These are phyloP conservation scores for Dactylis glomerata DNA, from an alignment of 176 grass and related monocot species.

Conservation along the genomic window DNA sequence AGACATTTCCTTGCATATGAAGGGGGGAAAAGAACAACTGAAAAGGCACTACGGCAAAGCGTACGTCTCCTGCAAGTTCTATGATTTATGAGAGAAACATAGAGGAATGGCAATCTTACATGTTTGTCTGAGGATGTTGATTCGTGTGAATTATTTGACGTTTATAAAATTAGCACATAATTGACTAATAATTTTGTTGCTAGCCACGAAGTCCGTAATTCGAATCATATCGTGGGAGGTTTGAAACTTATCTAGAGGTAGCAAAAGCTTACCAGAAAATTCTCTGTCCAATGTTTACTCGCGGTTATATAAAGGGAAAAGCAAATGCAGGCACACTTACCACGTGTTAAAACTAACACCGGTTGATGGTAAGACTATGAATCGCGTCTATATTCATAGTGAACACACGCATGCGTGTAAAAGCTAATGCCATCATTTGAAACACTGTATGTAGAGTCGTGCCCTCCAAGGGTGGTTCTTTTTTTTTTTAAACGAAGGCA, in stretches of 20 bases:
- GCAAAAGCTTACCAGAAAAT: not conserved
- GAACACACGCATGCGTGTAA: too few species aligned
- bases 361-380: not conserved
- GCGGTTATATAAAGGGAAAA: not conserved
- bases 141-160: not conserved
- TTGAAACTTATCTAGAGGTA: not conserved
- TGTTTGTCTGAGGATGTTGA: not conserved
- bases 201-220: not conserved
- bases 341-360: not conserved
- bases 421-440: not conserved
- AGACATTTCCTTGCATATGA: too few species aligned
- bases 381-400: not conserved
- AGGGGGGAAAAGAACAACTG: too few species aligned
- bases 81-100: not conserved
- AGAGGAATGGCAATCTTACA: not conserved
- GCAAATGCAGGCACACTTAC: not conserved
- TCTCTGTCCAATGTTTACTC: not conserved
- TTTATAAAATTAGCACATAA: not conserved
- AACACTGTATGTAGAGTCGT: too few species aligned
- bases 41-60: too few species aligned
- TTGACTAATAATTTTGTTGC: too few species aligned
- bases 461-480: too few species aligned
- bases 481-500: too few species aligned
- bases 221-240: not conserved
- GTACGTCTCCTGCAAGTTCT: too few species aligned